These are phyloP conservation scores for Salvia hispanica DNA, from an alignment of 257 asterid species.

Conservation along the genomic window DNA sequence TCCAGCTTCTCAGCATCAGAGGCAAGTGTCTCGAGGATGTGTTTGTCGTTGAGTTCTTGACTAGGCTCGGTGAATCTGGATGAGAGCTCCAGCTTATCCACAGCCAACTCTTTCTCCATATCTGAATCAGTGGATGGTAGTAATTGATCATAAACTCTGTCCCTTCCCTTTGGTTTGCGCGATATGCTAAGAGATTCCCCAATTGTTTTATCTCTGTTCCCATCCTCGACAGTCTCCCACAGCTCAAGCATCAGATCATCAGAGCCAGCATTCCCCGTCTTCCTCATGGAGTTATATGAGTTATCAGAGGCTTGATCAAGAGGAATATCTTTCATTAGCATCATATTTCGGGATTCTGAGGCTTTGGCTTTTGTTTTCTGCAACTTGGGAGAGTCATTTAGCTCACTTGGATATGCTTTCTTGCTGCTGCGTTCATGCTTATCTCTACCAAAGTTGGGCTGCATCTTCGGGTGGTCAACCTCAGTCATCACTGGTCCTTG, in stretches of 20 bases:
- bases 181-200: constrained; percentile 35
- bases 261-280: constrained; percentile 43
- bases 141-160: constrained; percentile 39
- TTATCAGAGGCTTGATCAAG: constrained; percentile 71
- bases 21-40: constrained; percentile 63
- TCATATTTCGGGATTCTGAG: constrained; percentile 44
- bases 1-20: constrained; percentile 67
- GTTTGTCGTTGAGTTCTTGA: constrained; percentile 43
- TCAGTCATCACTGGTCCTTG: constrained; percentile 41
- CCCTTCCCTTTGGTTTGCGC: constrained; percentile 32
- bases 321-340: constrained; percentile 81
- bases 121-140: constrained; percentile 66
- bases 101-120: constrained; percentile 64
- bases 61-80: constrained; percentile 37
- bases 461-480: constrained; percentile 48
- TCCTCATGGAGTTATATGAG: constrained; percentile 47
- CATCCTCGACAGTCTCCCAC: constrained; percentile 70
- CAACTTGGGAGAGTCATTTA: constrained; percentile 44
- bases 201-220: constrained; percentile 35
- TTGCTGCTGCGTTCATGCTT: constrained; percentile 40
- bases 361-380: constrained; percentile 50
- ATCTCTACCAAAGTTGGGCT: constrained; percentile 36
- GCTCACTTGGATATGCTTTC: constrained; percentile 37
- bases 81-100: constrained; percentile 65
- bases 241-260: constrained; percentile 87